These are phyloP conservation scores for Kwoniella heveanensis DNA, from an alignment of 768 basidiomycete species.

Conservation along the genomic window DNA sequence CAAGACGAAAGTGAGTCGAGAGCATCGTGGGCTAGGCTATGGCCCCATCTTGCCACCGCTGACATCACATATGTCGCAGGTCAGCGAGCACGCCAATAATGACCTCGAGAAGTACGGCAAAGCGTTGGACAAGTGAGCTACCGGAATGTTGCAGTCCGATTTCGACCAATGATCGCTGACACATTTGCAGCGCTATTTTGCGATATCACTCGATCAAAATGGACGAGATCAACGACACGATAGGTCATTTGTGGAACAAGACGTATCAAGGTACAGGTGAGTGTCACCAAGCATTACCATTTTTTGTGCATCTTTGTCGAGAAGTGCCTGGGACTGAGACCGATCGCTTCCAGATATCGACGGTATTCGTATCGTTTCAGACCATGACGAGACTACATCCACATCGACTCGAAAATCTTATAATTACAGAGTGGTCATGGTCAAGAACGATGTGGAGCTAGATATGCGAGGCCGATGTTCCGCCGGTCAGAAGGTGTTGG, in stretches of 20 bases:
- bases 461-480: conserved; percentile 99
- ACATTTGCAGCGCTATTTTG: conserved; percentile 81
- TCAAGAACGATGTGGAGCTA: conserved; percentile 98
- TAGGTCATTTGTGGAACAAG: conserved; percentile 96
- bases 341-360: conserved; percentile 76
- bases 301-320: no score
- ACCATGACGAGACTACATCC: conserved; percentile 79
- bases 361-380: conserved; percentile 91
- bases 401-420: conserved; percentile 78
- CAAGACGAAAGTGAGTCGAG: conserved; percentile 76
- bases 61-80: conserved; percentile 60
- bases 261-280: conserved; percentile 97
- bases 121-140: conserved; percentile 85
- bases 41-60: no score
- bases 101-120: conserved; percentile 98
- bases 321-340: no score
- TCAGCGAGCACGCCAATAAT: conserved; percentile 95
- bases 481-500: conserved; percentile 97
- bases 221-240: conserved; percentile 98
- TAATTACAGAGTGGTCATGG: conserved; percentile 99
- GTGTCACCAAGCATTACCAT: conserved; percentile 27
- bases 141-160: neutral
- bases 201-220: conserved; percentile 96
- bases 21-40: no score
- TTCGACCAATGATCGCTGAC: conserved; percentile 22